These are phyloP conservation scores for Fusarium napiforme DNA, from an alignment of 2,329 filamentous ascomycete species.

Conservation along the genomic window DNA sequence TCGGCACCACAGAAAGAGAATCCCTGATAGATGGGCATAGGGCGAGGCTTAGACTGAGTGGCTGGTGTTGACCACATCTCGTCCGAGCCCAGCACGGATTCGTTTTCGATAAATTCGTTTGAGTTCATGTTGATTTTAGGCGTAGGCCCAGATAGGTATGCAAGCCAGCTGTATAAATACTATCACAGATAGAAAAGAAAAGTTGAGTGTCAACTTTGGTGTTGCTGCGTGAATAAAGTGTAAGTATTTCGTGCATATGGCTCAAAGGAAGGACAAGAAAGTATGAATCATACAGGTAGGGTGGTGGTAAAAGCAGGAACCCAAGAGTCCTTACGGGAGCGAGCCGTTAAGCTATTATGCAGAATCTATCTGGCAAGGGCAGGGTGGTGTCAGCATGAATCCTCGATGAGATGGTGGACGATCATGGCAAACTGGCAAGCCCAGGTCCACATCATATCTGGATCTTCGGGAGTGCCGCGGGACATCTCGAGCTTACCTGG, in stretches of 20 bases:
- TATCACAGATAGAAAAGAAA: constrained; percentile 57
- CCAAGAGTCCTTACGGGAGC: constrained; percentile 33
- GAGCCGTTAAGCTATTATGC: constrained; percentile 42
- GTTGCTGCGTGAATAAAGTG: constrained; percentile 38
- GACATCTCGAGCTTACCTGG: constrained; percentile 45
- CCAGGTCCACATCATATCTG: constrained; percentile 46
- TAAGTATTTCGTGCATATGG: constrained; percentile 41
- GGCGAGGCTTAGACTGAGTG: constrained; percentile 63
- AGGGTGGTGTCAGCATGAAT: constrained; percentile 45
- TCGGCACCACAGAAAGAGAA: constrained; percentile 69
- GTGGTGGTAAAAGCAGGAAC: constrained; percentile 62
- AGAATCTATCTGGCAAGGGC: constrained; percentile 42
- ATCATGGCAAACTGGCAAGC: constrained; percentile 39
- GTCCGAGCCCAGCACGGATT: constrained; percentile 58
- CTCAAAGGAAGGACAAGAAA: constrained; percentile 38
- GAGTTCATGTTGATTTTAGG: constrained; percentile 59
- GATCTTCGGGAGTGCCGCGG: constrained; percentile 48
- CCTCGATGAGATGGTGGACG: constrained; percentile 29
- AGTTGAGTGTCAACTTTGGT: constrained; percentile 57
- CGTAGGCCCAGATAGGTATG: constrained; percentile 56
- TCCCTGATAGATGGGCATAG: constrained; percentile 69
- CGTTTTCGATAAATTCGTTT: constrained; percentile 61
- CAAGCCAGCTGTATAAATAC: constrained; percentile 59
- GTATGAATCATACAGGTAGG: constrained; percentile 60
- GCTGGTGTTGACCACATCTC: constrained; percentile 67